Evolutionary conservation across 768 basidiomycete genomes (phyloP), one percentile per base, ranked within the genome.

Genomic region (Tylopilus subfusipes): DNA sequence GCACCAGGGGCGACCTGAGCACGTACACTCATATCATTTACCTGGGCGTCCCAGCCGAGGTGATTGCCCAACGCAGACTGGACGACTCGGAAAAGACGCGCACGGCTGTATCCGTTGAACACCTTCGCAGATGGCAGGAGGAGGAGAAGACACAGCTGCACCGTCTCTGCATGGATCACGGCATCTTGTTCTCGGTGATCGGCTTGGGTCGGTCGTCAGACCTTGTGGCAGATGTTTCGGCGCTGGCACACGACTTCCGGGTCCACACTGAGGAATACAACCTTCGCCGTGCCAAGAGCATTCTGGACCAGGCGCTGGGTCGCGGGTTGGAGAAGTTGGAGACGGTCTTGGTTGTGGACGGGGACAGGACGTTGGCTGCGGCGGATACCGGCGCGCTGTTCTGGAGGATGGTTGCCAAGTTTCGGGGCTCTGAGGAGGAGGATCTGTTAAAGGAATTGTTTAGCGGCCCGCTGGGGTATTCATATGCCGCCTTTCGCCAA

Each of bases 1-100:
- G 56, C 39, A 58, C 57, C 39, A 58, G n/a, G 33, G 55, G 46
- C 22, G 52, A 56, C 46, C 55, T 56, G 55, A 56, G 46, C 55
- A 56, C 55, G n/a, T 56, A 56, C 55, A 56, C 55, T 31, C 55
- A 56, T 43, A 54, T 56, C 52, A 56, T 56, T 38, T 56, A 56
- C 40, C 53, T 56, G 40, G 42, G n/a, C 40, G 14, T 56, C 46
- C 52, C 55, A 39, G 52, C 46, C 27, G 52, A 54, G 45, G 46
- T 56, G 55, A 54, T 56, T 48, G 55, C 42, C 46, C 55, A 56
- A 56, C 52, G 46, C 55, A 56, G 55, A 56, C 46, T 54, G 33
- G 46, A 4, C 11, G 52, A 56, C 46, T 54, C 46, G 21, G 46
- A 54, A 48, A 56, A 10, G 52, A 54, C 31, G 21, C 55, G 52